phyloP scores from a whole-genome alignment of 495 filamentous ascomycete species.

The Neurospora cerealis region DNA sequence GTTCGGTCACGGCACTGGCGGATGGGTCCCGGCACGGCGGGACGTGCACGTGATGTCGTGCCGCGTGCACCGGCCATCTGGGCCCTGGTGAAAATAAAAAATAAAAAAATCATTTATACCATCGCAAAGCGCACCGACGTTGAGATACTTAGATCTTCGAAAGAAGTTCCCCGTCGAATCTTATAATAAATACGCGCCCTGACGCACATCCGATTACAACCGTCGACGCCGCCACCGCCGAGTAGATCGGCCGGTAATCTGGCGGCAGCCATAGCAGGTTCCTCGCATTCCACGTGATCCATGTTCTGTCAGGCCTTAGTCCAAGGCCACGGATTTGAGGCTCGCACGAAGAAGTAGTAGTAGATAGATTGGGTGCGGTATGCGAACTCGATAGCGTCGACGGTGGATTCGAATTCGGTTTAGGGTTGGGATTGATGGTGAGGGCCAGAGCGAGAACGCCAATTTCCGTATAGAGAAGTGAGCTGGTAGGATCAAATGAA shows the following conservation, averaged over 20 bases:
- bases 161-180: neutral
- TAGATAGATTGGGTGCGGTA: neutral
- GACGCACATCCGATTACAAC: conserved; percentile 7
- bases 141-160: neutral
- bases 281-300: conserved; percentile 17
- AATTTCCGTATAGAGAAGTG: conserved; percentile 1
- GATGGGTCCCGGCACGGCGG: no score
- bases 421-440: neutral
- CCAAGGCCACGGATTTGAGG: neutral
- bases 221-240: conserved; percentile 8
- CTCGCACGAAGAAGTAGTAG: neutral
- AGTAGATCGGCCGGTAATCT: conserved; percentile 16
- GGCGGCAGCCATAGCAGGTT: conserved; percentile 24
- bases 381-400: neutral
- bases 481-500: conserved; percentile 2
- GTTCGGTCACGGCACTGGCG: no score
- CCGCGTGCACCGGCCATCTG: no score
- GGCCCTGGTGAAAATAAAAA: no score
- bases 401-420: neutral
- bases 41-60: no score
- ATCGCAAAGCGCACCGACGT: no score
- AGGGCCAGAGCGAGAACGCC: neutral
- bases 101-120: no score
- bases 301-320: conserved; percentile 9
- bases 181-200: conserved; percentile 1